phyloP scores from a whole-genome alignment of 2,329 filamentous ascomycete species.

The Davidsoniella eucalypti region DNA sequence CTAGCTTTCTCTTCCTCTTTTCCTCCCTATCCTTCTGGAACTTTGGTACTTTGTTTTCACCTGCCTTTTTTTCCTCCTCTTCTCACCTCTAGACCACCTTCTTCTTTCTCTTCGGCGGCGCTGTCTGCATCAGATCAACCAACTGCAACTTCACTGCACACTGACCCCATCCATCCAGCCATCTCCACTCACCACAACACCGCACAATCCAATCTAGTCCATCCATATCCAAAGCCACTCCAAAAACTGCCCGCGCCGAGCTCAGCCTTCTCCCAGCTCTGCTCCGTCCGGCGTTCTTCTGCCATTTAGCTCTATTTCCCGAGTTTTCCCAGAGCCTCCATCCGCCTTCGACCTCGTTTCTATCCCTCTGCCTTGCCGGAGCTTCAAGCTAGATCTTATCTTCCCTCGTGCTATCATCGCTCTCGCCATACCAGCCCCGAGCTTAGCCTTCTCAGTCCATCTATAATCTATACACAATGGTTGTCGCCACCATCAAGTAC shows the following conservation, averaged over 20 bases:
- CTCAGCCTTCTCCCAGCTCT: no score
- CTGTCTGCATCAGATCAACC: not conserved
- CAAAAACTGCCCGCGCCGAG: not conserved
- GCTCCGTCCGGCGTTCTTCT: no score
- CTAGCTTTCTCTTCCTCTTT: not conserved
- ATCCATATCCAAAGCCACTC: not conserved
- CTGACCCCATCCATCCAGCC: not conserved
- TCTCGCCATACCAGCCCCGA: not conserved
- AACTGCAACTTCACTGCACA: not conserved
- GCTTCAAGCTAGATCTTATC: not conserved
- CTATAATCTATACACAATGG: conserved; percentile 27
- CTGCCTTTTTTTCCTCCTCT: not conserved
- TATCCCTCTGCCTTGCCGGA: not conserved
- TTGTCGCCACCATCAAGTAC: conserved; percentile 50
- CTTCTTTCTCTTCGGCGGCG: not conserved
- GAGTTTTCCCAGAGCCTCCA: not conserved
- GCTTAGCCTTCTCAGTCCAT: no score
- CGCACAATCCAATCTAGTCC: not conserved
- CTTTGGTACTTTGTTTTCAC: not conserved
- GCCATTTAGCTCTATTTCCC: not conserved
- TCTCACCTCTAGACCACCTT: not conserved
- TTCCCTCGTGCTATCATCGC: not conserved
- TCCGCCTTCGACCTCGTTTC: not conserved
- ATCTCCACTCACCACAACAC: not conserved
- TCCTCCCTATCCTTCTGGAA: not conserved